A percentile compares a stretch with the other conserved stretches of the same genome.
phyloP scores from a whole-genome alignment of 2,329 filamentous ascomycete genomes.

The Pseudofabraea citricarpa region DNA sequence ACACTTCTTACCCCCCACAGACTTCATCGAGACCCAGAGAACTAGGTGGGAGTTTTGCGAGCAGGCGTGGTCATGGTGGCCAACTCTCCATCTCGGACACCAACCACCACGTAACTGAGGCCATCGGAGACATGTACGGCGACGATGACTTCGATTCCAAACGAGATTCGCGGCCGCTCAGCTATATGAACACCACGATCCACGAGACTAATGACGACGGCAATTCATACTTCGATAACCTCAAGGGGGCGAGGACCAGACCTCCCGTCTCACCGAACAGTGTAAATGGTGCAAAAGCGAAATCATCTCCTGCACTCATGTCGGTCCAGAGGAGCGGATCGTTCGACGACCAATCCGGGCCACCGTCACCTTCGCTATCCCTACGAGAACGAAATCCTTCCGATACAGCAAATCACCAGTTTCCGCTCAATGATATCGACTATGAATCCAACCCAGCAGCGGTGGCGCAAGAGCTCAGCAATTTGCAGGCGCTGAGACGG shows the following conservation, averaged over 20 bases:
- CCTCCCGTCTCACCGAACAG: conserved; percentile 19
- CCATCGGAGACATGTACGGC: conserved; percentile 70
- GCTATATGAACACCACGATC: conserved; percentile 44
- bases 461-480: conserved; percentile 68
- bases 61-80: conserved; percentile 25
- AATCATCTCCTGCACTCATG: conserved; percentile 25
- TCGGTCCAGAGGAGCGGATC: conserved; percentile 23
- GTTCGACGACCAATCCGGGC: conserved; percentile 25
- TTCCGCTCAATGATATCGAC: conserved; percentile 67
- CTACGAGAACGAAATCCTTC: conserved; percentile 30
- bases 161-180: conserved; percentile 52
- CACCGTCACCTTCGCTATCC: conserved; percentile 33
- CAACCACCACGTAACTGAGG: conserved; percentile 70
- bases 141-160: conserved; percentile 47
- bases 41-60: conserved; percentile 29
- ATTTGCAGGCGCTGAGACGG: conserved; percentile 66
- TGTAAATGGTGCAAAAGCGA: conserved; percentile 18
- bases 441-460: conserved; percentile 70
- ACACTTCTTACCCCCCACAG: conserved; percentile 19
- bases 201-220: conserved; percentile 33
- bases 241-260: conserved; percentile 14
- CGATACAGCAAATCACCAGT: conserved; percentile 54
- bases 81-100: conserved; percentile 56
- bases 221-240: conserved; percentile 21
- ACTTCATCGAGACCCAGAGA: conserved; percentile 30